Base-by-base conservation (phyloP, 2,329 filamentous ascomycete species). In the Eutypella sp. region DNA sequence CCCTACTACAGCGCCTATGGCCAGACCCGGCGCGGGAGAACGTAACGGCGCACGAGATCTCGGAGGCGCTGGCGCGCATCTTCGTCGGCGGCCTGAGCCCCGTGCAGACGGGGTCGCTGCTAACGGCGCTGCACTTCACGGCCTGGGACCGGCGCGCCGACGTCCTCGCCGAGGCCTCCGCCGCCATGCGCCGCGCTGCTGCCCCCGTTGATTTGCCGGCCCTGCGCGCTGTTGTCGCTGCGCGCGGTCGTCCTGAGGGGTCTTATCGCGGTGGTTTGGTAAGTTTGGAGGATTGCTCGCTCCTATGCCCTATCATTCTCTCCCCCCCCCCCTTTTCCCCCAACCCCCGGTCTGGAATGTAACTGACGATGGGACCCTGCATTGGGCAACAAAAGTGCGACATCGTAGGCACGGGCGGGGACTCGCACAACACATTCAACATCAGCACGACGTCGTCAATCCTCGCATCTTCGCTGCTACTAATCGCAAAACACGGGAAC, bases 381-480 rank as follows among this genome's bases (percentile, higher is more conserved):
- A 29, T 29, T 37, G 11, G 11, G 6, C 18, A 19, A 19, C 20
- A 18, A 38, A 48, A 82, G 73, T 83, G 91, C 65, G 93, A 99
- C 67, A 97, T 99, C 64, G 93, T 99, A 47, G 93, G 93, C 56
- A 99, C 93, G 7, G 93, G 93, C 55, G 93, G 93, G 61, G 93
- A 99, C 71, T 85, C 87, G 18, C 91, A 97, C 75, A 89, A 95
- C 67, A 99, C 93, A 27, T 99, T 96, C 81, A 99, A 99, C 67
- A 92, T 99, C 64, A 93, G 87, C 57, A 99, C 93, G 4, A 96
- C 93, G 6, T 82, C 93, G 2, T 96, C 90, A 16, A 96, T 99
- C 61, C 74, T 99, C 41, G 89, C 89, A 40, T 95, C 90, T 5
- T 83, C 90, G 4, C 74, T 95, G 23, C 79, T 99, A 29, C 77